These are phyloP conservation scores for Corniculantispora saksenae DNA, from an alignment of 2,329 filamentous ascomycete species.

Conservation along the genomic window DNA sequence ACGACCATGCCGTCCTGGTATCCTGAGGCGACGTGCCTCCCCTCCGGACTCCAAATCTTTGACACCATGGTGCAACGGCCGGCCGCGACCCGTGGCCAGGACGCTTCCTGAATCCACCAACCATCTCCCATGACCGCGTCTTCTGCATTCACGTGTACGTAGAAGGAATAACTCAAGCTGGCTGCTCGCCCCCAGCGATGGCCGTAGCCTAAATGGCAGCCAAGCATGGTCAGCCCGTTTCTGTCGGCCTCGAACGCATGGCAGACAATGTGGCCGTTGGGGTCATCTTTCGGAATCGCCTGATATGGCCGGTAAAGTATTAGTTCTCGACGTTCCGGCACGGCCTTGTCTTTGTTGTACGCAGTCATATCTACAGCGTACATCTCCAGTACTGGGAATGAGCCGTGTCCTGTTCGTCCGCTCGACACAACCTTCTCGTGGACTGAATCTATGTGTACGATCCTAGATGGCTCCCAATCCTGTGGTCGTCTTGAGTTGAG, in stretches of 20 bases:
- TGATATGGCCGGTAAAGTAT: constrained; percentile 50
- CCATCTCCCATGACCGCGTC: constrained; percentile 49
- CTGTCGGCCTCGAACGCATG: constrained; percentile 55
- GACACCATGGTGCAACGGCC: constrained; percentile 50
- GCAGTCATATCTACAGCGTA: constrained; percentile 54
- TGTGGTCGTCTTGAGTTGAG: constrained; percentile 38
- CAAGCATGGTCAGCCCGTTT: constrained; percentile 55
- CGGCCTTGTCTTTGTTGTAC: constrained; percentile 43
- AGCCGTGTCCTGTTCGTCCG: constrained; percentile 36
- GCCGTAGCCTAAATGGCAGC: constrained; percentile 51
- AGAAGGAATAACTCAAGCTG: constrained; percentile 53
- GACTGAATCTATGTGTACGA: constrained; percentile 46
- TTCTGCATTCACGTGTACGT: constrained; percentile 51
- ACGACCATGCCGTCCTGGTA: constrained; percentile 53
- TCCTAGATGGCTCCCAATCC: constrained; percentile 48
- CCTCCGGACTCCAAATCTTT: constrained; percentile 55
- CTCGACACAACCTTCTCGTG: constrained; percentile 37
- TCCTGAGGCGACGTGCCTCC: constrained; percentile 54
- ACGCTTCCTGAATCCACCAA: constrained; percentile 58
- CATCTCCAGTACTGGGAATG: constrained; percentile 54
- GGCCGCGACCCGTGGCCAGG: constrained; percentile 48
- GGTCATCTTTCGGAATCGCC: constrained; percentile 41
- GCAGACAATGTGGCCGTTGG: constrained; percentile 48
- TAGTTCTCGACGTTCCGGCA: constrained; percentile 50
- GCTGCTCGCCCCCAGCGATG: constrained; percentile 42